These are phyloP conservation scores for Pythium sukuiense DNA, from an alignment of 352 stramenopile species.

Conservation along the genomic window DNA sequence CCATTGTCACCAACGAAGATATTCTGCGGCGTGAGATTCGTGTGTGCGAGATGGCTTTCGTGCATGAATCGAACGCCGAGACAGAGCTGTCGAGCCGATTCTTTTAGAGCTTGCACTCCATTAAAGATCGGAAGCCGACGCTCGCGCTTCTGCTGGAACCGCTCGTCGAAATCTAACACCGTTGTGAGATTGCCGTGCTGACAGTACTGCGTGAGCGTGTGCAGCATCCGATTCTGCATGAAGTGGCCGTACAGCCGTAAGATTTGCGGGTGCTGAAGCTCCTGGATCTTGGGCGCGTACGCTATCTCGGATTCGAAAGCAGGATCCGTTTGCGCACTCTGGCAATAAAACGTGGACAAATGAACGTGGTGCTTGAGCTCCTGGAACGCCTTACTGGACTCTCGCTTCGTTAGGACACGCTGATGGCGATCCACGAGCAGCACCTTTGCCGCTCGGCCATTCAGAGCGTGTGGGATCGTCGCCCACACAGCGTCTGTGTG, in stretches of 20 bases:
- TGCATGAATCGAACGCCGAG: constrained; percentile 24
- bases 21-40: constrained; percentile 20
- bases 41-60: constrained; percentile 17
- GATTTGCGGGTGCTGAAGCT: constrained; percentile 27
- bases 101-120: constrained; percentile 7
- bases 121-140: constrained; percentile 17
- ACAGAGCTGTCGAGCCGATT: constrained; percentile 12
- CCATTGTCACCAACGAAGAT: constrained; percentile 25
- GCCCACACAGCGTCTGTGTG: constrained; percentile 23
- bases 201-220: constrained; percentile 24
- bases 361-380: constrained; percentile 26
- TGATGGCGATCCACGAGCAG: constrained; percentile 24
- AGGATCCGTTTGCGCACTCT: constrained; percentile 5
- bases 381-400: constrained; percentile 11
- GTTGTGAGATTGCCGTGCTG: constrained; percentile 15
- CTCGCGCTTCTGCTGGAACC: constrained; percentile 4
- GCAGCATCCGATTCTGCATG: constrained; percentile 19
- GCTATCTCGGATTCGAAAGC: background rate
- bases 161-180: constrained; percentile 15
- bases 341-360: constrained; percentile 7
- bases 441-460: constrained; percentile 11
- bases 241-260: constrained; percentile 22
- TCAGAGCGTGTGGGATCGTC: constrained; percentile 19
- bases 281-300: constrained; percentile 10
- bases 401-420: constrained; percentile 16